Percentiles rank a stretch among this genome's conserved stretches.
These are phyloP conservation scores for Pyrrhoderma lamaoense DNA, from an alignment of 1,284 basidiomycete species.

Conservation along the genomic window DNA sequence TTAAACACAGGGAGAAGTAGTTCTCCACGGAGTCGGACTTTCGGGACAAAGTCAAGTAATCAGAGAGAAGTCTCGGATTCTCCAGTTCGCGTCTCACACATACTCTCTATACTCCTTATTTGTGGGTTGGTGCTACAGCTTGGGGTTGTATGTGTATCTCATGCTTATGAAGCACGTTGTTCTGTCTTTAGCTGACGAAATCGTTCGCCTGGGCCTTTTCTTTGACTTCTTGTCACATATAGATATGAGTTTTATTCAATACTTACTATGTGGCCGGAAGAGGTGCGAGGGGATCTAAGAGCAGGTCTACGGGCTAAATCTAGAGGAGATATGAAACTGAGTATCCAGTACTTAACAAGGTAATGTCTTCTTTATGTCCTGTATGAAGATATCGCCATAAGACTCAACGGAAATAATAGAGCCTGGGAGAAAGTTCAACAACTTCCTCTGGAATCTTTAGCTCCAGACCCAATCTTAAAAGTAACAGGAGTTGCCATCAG, in stretches of 20 bases:
- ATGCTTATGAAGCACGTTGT: background rate
- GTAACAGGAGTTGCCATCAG: conserved; percentile 62
- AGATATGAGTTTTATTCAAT: conserved; percentile 59
- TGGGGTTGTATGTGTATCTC: conserved; percentile 49
- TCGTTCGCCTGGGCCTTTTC: background rate
- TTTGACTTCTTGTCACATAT: background rate
- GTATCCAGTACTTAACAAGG: conserved; percentile 49
- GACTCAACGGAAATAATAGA: conserved; percentile 29
- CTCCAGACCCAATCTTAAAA: conserved; percentile 53
- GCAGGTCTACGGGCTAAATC: conserved; percentile 58
- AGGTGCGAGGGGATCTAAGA: conserved; percentile 56
- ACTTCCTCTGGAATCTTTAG: conserved; percentile 43
- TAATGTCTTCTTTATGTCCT: conserved; percentile 28
- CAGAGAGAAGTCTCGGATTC: conserved; percentile 2
- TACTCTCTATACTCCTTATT: conserved; percentile 41
- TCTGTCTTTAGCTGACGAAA: too few relatives aligned
- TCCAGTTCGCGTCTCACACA: conserved; percentile 30
- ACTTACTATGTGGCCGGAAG: conserved; percentile 59
- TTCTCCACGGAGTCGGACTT: too few relatives aligned
- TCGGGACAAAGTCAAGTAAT: too few relatives aligned
- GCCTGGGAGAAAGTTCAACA: conserved; percentile 52
- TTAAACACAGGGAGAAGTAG: too few relatives aligned
- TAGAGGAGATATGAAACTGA: conserved; percentile 49
- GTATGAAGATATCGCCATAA: background rate
- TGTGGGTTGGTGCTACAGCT: conserved; percentile 42